These are phyloP conservation scores for Rhynchosporium agropyri DNA, from an alignment of 2,329 filamentous ascomycete genomes.

Conservation along the genomic window DNA sequence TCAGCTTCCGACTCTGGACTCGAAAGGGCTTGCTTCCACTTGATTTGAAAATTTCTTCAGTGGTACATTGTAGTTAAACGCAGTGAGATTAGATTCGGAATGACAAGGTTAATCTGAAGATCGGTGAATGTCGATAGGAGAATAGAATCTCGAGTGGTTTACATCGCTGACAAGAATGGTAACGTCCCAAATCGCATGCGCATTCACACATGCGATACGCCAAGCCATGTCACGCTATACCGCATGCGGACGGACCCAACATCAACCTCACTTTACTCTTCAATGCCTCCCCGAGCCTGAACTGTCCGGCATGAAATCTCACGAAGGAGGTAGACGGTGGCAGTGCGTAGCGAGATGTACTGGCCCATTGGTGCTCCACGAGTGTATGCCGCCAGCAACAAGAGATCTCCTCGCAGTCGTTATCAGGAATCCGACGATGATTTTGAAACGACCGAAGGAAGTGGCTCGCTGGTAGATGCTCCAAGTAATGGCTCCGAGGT, in stretches of 20 bases:
- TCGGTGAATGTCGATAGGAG: neutral
- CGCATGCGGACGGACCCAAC: neutral
- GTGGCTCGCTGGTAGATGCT: constrained; percentile 40
- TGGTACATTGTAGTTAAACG: neutral
- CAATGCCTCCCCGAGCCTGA: constrained; percentile 20
- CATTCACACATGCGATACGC: too few relatives aligned
- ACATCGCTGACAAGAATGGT: too few relatives aligned
- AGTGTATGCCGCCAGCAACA: constrained; percentile 78
- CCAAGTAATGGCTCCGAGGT: constrained; percentile 35
- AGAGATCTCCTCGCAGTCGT: constrained; percentile 54
- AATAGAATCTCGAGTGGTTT: too few relatives aligned
- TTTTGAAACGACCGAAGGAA: constrained; percentile 48
- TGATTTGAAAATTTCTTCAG: neutral
- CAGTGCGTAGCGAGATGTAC: constrained; percentile 65
- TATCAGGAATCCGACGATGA: constrained; percentile 64
- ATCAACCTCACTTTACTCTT: constrained; percentile 6
- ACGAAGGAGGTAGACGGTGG: constrained; percentile 41
- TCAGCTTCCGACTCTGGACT: neutral
- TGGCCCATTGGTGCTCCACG: constrained; percentile 86
- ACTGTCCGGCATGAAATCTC: constrained; percentile 40
- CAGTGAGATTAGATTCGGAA: neutral
- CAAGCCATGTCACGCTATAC: neutral
- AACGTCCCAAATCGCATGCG: too few relatives aligned
- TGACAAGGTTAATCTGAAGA: too few relatives aligned
- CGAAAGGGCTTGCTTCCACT: neutral